Base-by-base conservation (phyloP, 495 filamentous ascomycete genomes). In the Hyaloscypha bicolor region DNA sequence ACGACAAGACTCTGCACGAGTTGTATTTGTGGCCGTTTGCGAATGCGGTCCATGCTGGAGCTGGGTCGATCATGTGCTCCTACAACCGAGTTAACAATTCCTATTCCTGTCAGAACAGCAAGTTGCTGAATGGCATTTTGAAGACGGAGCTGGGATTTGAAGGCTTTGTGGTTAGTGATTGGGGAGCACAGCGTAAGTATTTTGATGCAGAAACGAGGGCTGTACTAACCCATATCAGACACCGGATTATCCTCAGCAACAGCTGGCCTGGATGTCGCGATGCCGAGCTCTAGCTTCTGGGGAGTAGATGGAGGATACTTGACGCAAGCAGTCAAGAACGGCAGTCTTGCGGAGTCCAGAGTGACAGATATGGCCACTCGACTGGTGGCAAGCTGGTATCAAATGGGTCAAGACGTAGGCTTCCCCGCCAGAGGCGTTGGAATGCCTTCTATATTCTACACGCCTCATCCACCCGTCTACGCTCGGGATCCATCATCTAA, bases 191-290 rank as follows among this genome's bases (percentile, higher is more conserved):
- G 31, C 88, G 60, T 68, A 89, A 87, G 63, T 56, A 22, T 42
- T 30, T 21, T 5, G 22, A 29, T 8, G 37, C 39, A 16, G 37
- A 6, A 30, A 31, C 5, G 32, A 37, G 22, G 37, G 5, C 29
- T 14, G 39, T 59, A 55, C 59, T 61, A 9, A 55, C 42, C n/a
- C 3, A 21, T 37, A 4, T 12, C 39, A 69, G 67, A 97, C 76
- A 85, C 90, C 30, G 94, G 94, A 76, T 91, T 90, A 11, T 81
- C 86, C 32, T 81, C 83, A 67, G 91, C 92, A 33, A 78, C 91
- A 32, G 94, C 94, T 57, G 94, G 94, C 55, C 76, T 97, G 55
- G 94, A 98, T 74, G 94, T 96, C 91, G 86, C 87, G 4, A 97
- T 97, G 93, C 94, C 94, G 1, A 80, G 79, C 21, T 85, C 86